Base-by-base conservation (phyloP, 176 grass and related monocot species). In the Carex parvula region DNA sequence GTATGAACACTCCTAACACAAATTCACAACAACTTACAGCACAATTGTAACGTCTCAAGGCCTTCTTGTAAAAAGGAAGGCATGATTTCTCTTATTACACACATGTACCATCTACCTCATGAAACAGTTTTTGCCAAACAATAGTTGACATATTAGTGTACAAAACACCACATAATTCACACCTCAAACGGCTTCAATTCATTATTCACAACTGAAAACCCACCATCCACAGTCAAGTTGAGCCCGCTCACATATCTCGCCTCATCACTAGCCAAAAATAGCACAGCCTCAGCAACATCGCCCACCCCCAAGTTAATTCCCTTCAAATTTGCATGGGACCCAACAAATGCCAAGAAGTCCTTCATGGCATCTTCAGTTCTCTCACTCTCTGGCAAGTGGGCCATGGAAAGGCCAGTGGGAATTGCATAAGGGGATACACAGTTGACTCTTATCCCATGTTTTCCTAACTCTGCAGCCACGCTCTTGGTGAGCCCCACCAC, bases 401-500 rank as follows among this genome's bases (percentile, higher is more conserved):
- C 89, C 95, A 98, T 88, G 8, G 95, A 86, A 79, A 98, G 89
- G 0, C 14, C n/a, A 1, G 95, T 98, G 39, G 95, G 95, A 57
- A 86, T 65, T 13, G 89, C 95, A 44, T 90, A 98, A 2, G 95
- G 92, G 9, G 95, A 98, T 0, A 98, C 91, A 14, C 92, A 98
- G 84, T 94, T 98, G 66, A 98, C 92, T 16, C 95, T 89, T 46
- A 98, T 87, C 13, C 95, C 95, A 5, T 98, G 92, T 72, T 55
- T 91, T 5, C 95, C 95, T 6, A 98, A 60, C 84, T 98, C 95
- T 2, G 39, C 75, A 5, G 92, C 90, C 35, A 94, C 92, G 35
- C 26, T 98, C 79, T 93, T 98, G 32, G 95, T 90, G 67, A 98
- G 95, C 17, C 92, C 95, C 24, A 86, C 81, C 6, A 98, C 90